Percentiles rank a stretch among this genome's conserved stretches.
phyloP scores from a whole-genome alignment of 2,329 filamentous ascomycete species.

The Arthrobotrys iridis region DNA sequence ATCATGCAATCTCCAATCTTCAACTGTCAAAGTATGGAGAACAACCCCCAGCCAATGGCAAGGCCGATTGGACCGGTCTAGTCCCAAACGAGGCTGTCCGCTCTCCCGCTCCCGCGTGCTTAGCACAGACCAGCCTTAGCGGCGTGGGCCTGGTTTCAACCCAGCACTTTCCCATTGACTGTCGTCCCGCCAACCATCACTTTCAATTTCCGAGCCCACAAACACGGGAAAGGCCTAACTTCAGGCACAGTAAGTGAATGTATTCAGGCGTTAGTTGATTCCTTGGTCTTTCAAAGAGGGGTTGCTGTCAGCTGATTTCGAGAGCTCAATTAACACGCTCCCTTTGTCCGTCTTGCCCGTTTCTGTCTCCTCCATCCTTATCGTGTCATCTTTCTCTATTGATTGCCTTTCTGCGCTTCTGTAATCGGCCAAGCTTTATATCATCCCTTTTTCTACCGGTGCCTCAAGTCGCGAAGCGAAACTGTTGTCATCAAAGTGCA shows the following conservation, averaged over 20 bases:
- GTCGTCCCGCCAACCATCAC: constrained; percentile 43
- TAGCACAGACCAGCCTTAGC: constrained; percentile 2
- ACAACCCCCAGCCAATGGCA: not conserved
- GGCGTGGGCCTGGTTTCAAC: constrained; percentile 6
- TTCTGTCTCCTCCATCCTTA: not conserved
- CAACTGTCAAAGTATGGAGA: not conserved
- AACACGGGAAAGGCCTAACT: not conserved
- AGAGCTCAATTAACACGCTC: constrained; percentile 49
- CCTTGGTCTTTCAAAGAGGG: not conserved
- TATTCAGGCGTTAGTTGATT: constrained; percentile 7
- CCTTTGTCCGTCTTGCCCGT: not conserved
- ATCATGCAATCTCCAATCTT: not conserved
- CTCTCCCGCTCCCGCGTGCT: constrained; percentile 36
- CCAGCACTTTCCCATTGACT: not conserved
- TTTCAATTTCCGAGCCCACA: not conserved
- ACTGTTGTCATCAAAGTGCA: not conserved
- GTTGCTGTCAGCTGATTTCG: constrained; percentile 36
- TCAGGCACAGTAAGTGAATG: constrained; percentile 20
- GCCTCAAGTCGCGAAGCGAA: not conserved
- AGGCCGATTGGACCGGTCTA: not conserved
- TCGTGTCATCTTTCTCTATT: not conserved
- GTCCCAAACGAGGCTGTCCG: constrained; percentile 15
- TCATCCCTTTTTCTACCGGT: not conserved
- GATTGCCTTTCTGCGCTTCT: not conserved
- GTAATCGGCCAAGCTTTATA: not conserved